Evolutionary conservation across 805 yeast genomes (phyloP).

Genomic region (Sugiyamaella lignohabitans): DNA sequence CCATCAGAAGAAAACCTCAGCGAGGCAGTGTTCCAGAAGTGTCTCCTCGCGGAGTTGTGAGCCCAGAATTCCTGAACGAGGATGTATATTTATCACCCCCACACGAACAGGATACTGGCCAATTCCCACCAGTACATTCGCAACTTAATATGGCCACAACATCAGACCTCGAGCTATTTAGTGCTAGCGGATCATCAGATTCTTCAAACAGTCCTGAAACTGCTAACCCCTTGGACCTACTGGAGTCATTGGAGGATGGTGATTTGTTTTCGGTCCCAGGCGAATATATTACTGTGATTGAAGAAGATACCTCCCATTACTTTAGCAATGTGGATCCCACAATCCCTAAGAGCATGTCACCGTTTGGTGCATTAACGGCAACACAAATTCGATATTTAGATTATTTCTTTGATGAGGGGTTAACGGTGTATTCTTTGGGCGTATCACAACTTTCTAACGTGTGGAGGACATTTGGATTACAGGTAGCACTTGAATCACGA

Average conservation of each 20-base stretch:
- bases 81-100: neutral
- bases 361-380: neutral
- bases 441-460: neutral
- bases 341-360: neutral
- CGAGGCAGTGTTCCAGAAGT: too few species aligned
- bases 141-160: neutral
- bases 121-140: neutral
- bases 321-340: neutral
- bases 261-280: too few species aligned
- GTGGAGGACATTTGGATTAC: neutral
- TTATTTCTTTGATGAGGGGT: conserved; percentile 1
- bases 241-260: neutral
- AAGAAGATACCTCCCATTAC: neutral
- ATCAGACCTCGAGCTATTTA: neutral
- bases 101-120: neutral
- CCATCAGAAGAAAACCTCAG: conserved; percentile 3
- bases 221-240: neutral
- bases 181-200: neutral
- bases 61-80: neutral
- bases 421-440: conserved; percentile 1
- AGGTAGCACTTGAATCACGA: neutral
- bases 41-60: too few species aligned
- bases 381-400: neutral
- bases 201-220: neutral
- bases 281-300: neutral